These are phyloP conservation scores for Penicillium sclerotiorum DNA, from an alignment of 2,329 filamentous ascomycete species.

Conservation along the genomic window DNA sequence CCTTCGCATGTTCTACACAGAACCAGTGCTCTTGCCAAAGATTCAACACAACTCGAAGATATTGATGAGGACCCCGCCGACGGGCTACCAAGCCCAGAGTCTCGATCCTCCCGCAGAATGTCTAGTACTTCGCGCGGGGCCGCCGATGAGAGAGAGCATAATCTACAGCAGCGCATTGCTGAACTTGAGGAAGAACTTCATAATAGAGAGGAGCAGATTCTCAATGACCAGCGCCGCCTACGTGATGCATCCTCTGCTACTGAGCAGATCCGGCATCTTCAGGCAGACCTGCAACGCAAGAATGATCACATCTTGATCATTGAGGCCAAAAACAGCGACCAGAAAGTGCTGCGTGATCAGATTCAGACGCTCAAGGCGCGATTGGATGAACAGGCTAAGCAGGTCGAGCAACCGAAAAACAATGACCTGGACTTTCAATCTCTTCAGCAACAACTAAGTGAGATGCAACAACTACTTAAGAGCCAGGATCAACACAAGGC, in stretches of 20 bases:
- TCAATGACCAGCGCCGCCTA: conserved; percentile 33
- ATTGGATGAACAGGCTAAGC: conserved; percentile 28
- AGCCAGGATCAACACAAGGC: conserved; percentile 23
- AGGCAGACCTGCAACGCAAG: conserved; percentile 40
- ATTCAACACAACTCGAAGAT: conserved; percentile 39
- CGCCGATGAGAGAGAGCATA: conserved; percentile 22
- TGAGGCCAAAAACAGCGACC: conserved; percentile 25
- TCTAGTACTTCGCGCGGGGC: conserved; percentile 21
- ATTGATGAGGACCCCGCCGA: conserved; percentile 40
- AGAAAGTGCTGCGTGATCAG: conserved; percentile 31
- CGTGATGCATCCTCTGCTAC: conserved; percentile 39
- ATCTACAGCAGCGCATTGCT: conserved; percentile 35
- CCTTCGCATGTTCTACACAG: conserved; percentile 44
- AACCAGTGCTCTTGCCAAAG: conserved; percentile 27
- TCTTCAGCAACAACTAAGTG: conserved; percentile 35
- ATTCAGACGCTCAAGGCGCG: conserved; percentile 32
- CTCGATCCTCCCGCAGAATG: conserved; percentile 31
- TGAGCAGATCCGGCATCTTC: conserved; percentile 44
- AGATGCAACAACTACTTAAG: conserved; percentile 36
- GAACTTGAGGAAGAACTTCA: conserved; percentile 35
- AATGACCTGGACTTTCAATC: conserved; percentile 24
- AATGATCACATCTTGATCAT: conserved; percentile 31
- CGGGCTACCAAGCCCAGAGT: conserved; percentile 20
- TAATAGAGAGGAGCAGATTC: conserved; percentile 39
- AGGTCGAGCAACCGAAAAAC: conserved; percentile 26